phyloP scores from a whole-genome alignment of 176 grass and related monocot species.

The Aechmea fasciata region DNA sequence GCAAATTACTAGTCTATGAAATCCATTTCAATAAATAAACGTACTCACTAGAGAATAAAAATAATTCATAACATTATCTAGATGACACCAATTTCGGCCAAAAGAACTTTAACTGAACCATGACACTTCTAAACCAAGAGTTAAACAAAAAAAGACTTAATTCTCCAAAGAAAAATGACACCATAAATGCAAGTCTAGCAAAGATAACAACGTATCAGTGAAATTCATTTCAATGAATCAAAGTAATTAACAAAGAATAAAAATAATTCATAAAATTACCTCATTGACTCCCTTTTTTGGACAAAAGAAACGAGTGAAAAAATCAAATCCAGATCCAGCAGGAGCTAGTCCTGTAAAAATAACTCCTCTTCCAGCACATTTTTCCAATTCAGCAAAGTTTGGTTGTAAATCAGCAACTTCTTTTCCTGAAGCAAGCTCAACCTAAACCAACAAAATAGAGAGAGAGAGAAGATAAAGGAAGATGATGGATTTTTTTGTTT shows the following conservation, averaged over 20 bases:
- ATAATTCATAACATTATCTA: slow-evolving; percentile 35
- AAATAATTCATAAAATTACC: slow-evolving; percentile 27
- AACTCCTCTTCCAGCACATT: slow-evolving; percentile 35
- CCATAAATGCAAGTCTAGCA: too few relatives aligned
- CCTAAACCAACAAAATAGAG: slow-evolving; percentile 26
- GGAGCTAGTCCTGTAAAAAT: slow-evolving; percentile 55
- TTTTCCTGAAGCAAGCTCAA: slow-evolving; percentile 68
- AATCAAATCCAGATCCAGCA: slow-evolving; percentile 60
- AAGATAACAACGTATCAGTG: too few relatives aligned
- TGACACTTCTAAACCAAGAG: too few relatives aligned
- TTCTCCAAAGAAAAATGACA: too few relatives aligned
- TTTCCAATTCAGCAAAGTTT: slow-evolving; percentile 42
- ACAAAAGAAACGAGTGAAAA: slow-evolving; percentile 51
- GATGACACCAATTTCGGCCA: slow-evolving; percentile 39
- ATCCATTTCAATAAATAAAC: too few relatives aligned
- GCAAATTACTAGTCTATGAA: too few relatives aligned
- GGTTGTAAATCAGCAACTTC: slow-evolving; percentile 47
- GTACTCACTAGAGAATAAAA: not conserved
- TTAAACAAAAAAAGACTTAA: too few relatives aligned
- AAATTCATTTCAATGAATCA: too few relatives aligned
- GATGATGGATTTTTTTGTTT: not conserved
- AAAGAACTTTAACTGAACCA: not conserved
- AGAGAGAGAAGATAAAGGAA: not conserved
- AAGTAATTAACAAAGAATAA: too few relatives aligned
- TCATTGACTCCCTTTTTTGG: slow-evolving; percentile 51